Percentiles rank a stretch among this genome's conserved stretches.
These are phyloP conservation scores for Russula compacta DNA, from an alignment of 768 basidiomycete species.

Conservation along the genomic window DNA sequence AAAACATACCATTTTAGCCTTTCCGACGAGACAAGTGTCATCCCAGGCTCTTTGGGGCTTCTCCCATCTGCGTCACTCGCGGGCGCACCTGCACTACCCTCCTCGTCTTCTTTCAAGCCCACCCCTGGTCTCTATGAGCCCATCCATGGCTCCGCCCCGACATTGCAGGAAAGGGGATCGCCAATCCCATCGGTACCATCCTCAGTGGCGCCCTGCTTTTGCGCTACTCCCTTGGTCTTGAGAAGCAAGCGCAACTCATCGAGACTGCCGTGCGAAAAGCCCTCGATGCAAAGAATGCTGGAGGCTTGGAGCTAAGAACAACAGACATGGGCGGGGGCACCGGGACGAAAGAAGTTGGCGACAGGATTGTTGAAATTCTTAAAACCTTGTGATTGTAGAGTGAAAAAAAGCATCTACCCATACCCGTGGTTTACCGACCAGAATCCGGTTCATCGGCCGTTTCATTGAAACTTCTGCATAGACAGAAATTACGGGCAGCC, in stretches of 20 bases:
- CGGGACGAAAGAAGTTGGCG: conserved; percentile 73
- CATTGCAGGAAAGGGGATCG: conserved; percentile 89
- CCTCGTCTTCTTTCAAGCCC: conserved; percentile 54
- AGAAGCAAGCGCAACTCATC: conserved; percentile 74
- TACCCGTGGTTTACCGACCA: background rate
- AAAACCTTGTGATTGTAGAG: conserved; percentile 41
- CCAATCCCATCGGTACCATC: conserved; percentile 93
- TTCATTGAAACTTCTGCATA: background rate
- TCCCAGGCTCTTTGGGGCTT: conserved; percentile 94
- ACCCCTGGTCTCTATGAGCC: conserved; percentile 93
- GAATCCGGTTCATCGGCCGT: background rate
- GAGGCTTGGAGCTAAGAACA: conserved; percentile 74
- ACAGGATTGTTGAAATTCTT: conserved; percentile 69
- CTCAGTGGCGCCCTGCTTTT: conserved; percentile 90
- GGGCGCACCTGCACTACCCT: conserved; percentile 61
- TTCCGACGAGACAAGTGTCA: conserved; percentile 94
- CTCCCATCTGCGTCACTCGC: conserved; percentile 95
- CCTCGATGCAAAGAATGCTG: conserved; percentile 57
- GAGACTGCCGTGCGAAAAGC: conserved; percentile 88
- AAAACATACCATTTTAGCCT: conserved; percentile 42
- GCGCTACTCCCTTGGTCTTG: conserved; percentile 88
- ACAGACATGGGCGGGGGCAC: conserved; percentile 79
- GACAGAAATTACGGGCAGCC: background rate
- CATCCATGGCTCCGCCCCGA: conserved; percentile 91
- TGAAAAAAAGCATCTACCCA: background rate